Conservation (phyloP, 2,329 filamentous ascomycete species). For the Botrytis porri region DNA sequence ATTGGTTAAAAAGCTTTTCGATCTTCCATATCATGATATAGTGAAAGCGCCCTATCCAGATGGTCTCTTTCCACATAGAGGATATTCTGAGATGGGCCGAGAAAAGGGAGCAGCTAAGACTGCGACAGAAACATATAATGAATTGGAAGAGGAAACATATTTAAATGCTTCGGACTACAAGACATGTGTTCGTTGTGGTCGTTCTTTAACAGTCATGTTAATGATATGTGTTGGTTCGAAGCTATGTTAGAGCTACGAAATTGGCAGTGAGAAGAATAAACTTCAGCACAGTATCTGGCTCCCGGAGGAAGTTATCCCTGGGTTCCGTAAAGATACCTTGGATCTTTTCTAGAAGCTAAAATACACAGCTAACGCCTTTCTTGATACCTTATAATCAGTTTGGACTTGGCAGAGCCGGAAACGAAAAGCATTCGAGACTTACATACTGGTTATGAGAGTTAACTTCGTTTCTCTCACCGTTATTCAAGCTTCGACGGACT, state of each 20-base stretch:
- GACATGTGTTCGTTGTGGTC: not conserved
- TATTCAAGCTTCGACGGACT: too few relatives aligned
- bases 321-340: constrained; percentile 47
- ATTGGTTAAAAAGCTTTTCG: too few relatives aligned
- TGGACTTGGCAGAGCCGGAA: constrained; percentile 46
- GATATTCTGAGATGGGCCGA: too few relatives aligned
- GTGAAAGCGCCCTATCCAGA: too few relatives aligned
- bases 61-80: too few relatives aligned
- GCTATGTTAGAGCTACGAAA: constrained; percentile 49
- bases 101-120: constrained; percentile 43
- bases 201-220: not conserved
- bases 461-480: constrained; percentile 56
- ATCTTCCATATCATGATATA: too few relatives aligned
- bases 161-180: not conserved
- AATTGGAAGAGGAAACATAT: constrained; percentile 38
- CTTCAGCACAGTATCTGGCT: constrained; percentile 50
- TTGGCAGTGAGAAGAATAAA: constrained; percentile 46
- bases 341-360: constrained; percentile 50
- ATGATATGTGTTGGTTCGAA: not conserved
- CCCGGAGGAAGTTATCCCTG: constrained; percentile 45
- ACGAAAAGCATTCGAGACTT: constrained; percentile 42
- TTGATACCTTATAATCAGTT: constrained; percentile 47
- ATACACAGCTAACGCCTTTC: constrained; percentile 43
- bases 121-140: constrained; percentile 43
- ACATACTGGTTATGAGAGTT: constrained; percentile 55